Evolutionary conservation across 345 rosid species (phyloP), one percentile per base, ranked within the genome.

Genomic region (Theobroma cacao): DNA sequence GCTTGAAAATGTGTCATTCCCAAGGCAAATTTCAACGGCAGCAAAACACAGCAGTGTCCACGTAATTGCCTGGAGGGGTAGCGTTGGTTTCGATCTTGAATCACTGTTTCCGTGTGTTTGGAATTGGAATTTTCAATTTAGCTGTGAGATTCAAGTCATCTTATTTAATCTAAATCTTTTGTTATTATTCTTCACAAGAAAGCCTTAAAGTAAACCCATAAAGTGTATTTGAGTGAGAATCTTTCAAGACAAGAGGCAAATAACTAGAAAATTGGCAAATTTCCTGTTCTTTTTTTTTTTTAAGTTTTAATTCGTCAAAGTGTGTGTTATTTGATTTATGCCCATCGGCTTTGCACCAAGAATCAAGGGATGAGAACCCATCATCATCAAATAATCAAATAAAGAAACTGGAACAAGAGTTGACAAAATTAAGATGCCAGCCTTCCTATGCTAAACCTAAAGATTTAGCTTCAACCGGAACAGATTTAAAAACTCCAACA

Each of bases 321-420:
- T 3, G 13, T n/a, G 26, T 45, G 60, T 72, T n/a, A n/a, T 63
- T 43, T 31, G 7, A 31, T 33, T 41, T 52, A 72, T 31, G 30
- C 62, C 26, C 20, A 18, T 31, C 31, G 15, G 28, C 47, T 69
- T 47, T 45, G 31, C 14, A 72, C 74, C 40, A 24, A 77, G 77
- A 80, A 66, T 75, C 55, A 20, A 47, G 40, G 75, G 48, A 53
- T 18, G 62, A 75, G 41, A 10, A 28, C 68, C 50, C 74, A 24
- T 31, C 18, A 40, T 63, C 47, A 62, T 41, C 72, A 61, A 78
- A 75, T 31, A 68, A 78, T 62, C 68, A 12, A 53, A 70, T 61
- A 74, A 78, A 68, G 7, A 75, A 75, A 33, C 24, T 40, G 3
- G 5, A 20, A 7, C 5, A 62, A n/a, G 43, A 71, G 75, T 75